phyloP scores from a whole-genome alignment of 768 basidiomycete species.

The Panaeolus cyanescens region DNA sequence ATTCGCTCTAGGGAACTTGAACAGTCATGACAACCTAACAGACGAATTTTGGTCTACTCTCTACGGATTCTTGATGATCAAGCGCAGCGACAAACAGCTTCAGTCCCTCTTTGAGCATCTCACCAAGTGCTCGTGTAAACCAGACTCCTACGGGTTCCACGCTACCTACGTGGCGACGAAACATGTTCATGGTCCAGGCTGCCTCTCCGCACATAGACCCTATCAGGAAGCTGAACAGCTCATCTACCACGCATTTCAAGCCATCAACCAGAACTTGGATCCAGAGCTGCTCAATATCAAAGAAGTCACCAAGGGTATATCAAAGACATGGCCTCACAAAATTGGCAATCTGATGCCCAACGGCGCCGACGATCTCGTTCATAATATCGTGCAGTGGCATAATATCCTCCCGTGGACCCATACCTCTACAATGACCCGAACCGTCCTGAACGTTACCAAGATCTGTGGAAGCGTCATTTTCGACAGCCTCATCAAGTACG shows the following conservation, averaged over 20 bases:
- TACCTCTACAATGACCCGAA: neutral
- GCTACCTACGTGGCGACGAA: neutral
- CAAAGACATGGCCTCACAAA: neutral
- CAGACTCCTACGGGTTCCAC: neutral
- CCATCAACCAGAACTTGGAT: neutral
- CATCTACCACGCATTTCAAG: neutral
- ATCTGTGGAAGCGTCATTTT: neutral
- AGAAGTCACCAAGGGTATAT: neutral
- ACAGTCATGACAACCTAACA: neutral
- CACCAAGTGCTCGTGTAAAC: neutral
- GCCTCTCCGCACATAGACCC: neutral
- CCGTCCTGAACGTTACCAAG: neutral
- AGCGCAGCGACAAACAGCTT: neutral
- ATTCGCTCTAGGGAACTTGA: neutral
- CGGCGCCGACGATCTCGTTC: neutral
- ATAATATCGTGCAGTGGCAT: neutral
- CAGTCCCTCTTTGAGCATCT: neutral
- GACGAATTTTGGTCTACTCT: slow-evolving; percentile 2
- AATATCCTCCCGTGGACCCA: neutral
- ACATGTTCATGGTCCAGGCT: neutral
- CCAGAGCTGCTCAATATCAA: neutral
- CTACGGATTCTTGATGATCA: neutral
- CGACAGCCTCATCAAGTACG: neutral
- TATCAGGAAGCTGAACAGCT: neutral
- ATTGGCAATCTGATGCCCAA: neutral